phyloP scores from a whole-genome alignment of 805 yeast species.

The Saccharomycopsis oosterbeekiorum region DNA sequence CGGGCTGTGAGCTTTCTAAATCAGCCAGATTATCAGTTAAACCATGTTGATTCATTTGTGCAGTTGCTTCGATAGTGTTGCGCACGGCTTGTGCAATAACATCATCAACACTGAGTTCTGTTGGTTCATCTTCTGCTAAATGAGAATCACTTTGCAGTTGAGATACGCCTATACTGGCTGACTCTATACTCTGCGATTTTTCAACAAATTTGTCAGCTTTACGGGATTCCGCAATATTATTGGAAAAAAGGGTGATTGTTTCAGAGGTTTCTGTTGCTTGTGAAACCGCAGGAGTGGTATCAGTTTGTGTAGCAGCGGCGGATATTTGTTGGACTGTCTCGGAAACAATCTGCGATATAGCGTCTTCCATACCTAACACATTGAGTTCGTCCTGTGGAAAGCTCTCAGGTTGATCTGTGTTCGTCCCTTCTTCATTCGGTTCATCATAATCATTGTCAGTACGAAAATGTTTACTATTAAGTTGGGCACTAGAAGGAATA shows the following conservation, averaged over 20 bases:
- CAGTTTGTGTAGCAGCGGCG: background rate
- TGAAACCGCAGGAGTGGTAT: background rate
- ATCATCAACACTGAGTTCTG: background rate
- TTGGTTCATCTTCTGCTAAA: background rate
- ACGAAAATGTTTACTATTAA: background rate
- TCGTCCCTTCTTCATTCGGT: background rate
- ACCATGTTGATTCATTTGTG: background rate
- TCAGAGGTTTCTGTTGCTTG: background rate
- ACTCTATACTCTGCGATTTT: background rate
- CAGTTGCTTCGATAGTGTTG: background rate
- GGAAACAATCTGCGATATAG: constrained; percentile 12
- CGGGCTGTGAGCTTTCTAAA: background rate
- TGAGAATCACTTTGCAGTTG: background rate
- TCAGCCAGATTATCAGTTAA: background rate
- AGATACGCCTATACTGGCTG: background rate
- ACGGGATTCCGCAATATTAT: background rate
- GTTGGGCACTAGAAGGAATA: background rate
- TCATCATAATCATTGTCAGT: background rate
- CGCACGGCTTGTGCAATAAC: background rate
- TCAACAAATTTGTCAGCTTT: background rate
- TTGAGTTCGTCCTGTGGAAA: background rate
- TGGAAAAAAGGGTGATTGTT: background rate
- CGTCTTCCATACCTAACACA: background rate
- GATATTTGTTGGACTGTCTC: constrained; percentile 8
- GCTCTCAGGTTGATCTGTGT: background rate